These are phyloP conservation scores for Diaporthe helianthi DNA, from an alignment of 2,329 filamentous ascomycete genomes.

Conservation along the genomic window DNA sequence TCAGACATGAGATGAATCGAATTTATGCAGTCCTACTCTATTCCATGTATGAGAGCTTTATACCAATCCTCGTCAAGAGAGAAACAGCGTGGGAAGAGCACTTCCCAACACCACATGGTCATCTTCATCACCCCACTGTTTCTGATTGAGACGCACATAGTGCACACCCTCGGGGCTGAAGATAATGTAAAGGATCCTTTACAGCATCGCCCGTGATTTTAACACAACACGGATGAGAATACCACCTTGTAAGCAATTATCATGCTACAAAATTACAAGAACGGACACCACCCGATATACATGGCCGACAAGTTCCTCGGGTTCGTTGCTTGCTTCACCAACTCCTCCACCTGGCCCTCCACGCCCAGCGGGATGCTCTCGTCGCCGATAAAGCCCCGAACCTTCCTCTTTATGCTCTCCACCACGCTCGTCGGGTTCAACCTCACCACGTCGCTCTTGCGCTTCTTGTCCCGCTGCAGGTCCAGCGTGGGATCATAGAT, in stretches of 20 bases:
- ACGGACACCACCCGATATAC: conserved; percentile 93
- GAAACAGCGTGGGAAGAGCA: background rate
- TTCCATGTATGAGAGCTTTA: too few relatives aligned
- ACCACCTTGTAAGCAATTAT: background rate
- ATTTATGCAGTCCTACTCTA: background rate
- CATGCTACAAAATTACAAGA: conserved; percentile 49
- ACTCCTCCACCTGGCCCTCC: conserved; percentile 95
- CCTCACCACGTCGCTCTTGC: conserved; percentile 53
- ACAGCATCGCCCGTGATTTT: background rate
- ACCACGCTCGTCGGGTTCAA: conserved; percentile 76
- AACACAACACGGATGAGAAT: background rate
- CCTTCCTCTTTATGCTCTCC: conserved; percentile 86
- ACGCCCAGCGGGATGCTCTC: conserved; percentile 94
- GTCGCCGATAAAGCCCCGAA: conserved; percentile 81
- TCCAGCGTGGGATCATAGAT: conserved; percentile 97
- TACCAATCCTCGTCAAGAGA: too few relatives aligned
- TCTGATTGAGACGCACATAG: background rate
- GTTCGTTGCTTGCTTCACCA: conserved; percentile 87
- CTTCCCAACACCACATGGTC: background rate
- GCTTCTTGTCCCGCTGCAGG: conserved; percentile 76
- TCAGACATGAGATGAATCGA: background rate
- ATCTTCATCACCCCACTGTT: background rate
- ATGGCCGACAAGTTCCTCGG: conserved; percentile 83
- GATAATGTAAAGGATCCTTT: background rate
- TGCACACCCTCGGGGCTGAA: background rate